A percentile compares a stretch with the other conserved stretches of the same genome.
Conservation (phyloP, 2,329 filamentous ascomycete genomes). For the Exophiala calicioides region DNA sequence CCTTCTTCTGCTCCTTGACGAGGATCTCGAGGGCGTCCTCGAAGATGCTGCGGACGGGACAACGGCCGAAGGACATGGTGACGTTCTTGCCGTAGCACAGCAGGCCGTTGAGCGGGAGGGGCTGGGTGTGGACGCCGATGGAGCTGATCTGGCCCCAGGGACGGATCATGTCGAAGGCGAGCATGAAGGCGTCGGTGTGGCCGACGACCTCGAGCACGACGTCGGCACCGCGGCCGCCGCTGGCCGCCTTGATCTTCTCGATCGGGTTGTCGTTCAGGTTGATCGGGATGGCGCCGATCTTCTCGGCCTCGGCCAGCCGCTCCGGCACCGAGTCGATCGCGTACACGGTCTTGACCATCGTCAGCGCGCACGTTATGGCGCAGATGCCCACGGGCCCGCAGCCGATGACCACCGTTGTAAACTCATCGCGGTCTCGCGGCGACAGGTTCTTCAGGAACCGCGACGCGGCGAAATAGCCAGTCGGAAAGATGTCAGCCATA, state of each 20-base stretch:
- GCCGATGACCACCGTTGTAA: conserved; percentile 62
- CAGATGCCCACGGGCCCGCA: conserved; percentile 66
- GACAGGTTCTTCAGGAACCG: conserved; percentile 31
- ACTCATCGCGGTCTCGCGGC: conserved; percentile 28
- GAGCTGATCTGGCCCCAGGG: conserved; percentile 31
- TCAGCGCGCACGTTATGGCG: conserved; percentile 65
- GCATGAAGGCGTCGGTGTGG: conserved; percentile 29
- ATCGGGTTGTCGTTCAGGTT: conserved; percentile 61
- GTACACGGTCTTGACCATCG: conserved; percentile 62
- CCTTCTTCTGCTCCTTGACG: conserved; percentile 32
- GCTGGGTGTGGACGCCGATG: conserved; percentile 32
- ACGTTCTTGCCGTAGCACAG: conserved; percentile 33
- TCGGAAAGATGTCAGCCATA: conserved; percentile 35
- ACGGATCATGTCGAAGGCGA: conserved; percentile 32
- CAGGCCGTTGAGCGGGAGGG: conserved; percentile 24
- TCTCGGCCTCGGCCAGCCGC: conserved; percentile 59
- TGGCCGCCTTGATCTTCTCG: conserved; percentile 60
- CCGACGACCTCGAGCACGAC: conserved; percentile 33
- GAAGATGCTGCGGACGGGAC: conserved; percentile 32
- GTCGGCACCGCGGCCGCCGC: conserved; percentile 70
- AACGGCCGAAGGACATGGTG: conserved; percentile 32
- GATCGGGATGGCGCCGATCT: conserved; percentile 63
- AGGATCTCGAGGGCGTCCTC: conserved; percentile 29
- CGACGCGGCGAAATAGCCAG: conserved; percentile 31
- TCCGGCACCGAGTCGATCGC: conserved; percentile 65